Evolutionary conservation across 179 eudicot genomes (phyloP).

Genomic region (Silene vulgaris): DNA sequence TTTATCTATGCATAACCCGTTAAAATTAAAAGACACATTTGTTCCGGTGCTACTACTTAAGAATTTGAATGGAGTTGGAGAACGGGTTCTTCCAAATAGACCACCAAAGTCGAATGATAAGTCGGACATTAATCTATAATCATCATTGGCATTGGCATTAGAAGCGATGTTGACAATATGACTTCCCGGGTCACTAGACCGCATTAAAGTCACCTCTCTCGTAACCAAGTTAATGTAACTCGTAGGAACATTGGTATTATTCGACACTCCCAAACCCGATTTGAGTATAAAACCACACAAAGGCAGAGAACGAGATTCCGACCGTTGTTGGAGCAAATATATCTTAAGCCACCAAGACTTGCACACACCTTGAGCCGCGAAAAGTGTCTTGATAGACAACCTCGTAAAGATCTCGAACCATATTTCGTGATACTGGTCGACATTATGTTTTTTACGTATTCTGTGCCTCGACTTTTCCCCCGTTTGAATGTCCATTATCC

Average conservation of each 20-base stretch:
- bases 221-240: background rate
- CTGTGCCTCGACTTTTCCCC: background rate
- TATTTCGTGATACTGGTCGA: background rate
- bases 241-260: background rate
- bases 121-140: background rate
- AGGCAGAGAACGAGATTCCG: background rate
- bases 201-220: background rate
- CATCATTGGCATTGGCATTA: background rate
- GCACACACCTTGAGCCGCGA: background rate
- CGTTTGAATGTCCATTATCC: background rate
- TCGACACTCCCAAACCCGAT: background rate
- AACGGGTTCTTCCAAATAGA: background rate
- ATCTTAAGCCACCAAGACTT: background rate
- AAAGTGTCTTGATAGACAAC: background rate
- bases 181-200: background rate
- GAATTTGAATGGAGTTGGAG: background rate
- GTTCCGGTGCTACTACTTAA: background rate
- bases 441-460: background rate
- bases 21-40: background rate
- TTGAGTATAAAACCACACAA: slow-evolving; percentile 12
- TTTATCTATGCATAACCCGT: background rate
- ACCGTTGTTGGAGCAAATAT: background rate
- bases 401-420: slow-evolving; percentile 14
- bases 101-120: background rate
- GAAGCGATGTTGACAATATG: too few relatives aligned